Evolutionary conservation across 1,284 basidiomycete species (phyloP), one percentile per base, ranked within the genome.

Genomic region (Leccinum pachyderme): DNA sequence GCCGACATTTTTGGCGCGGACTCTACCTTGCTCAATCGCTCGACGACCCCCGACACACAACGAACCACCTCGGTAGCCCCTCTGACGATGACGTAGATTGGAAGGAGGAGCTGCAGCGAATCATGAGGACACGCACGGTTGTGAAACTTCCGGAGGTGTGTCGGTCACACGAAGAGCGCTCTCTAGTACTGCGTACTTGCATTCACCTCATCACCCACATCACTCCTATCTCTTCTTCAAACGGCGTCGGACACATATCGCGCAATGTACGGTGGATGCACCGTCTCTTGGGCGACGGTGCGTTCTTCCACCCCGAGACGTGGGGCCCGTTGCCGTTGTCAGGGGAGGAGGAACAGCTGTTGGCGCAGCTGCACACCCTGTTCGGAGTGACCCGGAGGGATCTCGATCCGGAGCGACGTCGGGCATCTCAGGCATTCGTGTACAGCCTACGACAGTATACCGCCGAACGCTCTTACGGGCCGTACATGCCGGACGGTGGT

Each of bases 401-500:
- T 59, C 56, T 69, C 15, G 63, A 57, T 18, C 60, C 51, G 0
- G 56, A 60, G 43, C 63, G 62, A 18, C 72, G 75, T 6, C 72
- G 75, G 9, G 65, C 70, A 2, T 77, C 81, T 9, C 77, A 83
- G 37, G 80, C 77, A 3, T 81, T 71, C 55, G 80, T 87, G 15
- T 89, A 89, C 61, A 76, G 79, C 54, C 73, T 86, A 67, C 73
- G 78, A 4, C 75, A 85, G 41, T 85, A 86, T 65, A 69, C 67
- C 2, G 66, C 72, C 29, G 73, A 73, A 8, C 83, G 78, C 56
- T 67, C 69, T 3, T 89, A 78, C 59, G 87, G 86, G 1, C 87
- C 86, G 4, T 83, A 81, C 63, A 55, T 75, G 54, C 61, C 66
- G 28, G 75, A 76, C 27, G 77, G 71, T 29, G 15, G 22, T 8